These are phyloP conservation scores for Gossypium mustelinum DNA, from an alignment of 345 rosid genomes.

Conservation along the genomic window DNA sequence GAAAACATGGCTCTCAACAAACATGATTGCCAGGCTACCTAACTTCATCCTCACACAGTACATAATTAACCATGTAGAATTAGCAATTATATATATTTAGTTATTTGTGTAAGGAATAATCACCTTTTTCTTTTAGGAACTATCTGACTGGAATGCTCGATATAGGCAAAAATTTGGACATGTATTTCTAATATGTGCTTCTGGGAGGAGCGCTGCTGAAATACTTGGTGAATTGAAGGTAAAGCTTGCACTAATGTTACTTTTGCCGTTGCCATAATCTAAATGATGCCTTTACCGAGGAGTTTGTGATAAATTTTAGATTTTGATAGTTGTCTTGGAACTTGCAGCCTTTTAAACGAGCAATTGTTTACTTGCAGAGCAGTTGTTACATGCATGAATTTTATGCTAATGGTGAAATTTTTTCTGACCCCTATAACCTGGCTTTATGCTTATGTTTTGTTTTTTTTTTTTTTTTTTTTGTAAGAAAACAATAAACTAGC, in stretches of 20 bases:
- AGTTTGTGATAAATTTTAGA: not conserved
- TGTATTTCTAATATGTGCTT: slow-evolving; percentile 71
- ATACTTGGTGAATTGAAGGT: slow-evolving; percentile 82
- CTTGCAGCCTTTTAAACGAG: not conserved
- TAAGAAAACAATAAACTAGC: not conserved
- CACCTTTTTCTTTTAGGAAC: slow-evolving; percentile 41
- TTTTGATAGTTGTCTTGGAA: slow-evolving; percentile 4
- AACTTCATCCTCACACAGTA: not conserved
- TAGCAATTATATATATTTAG: not conserved
- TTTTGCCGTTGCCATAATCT: not conserved
- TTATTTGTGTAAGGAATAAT: not conserved
- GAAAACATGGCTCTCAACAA: not conserved
- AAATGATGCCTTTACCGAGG: not conserved
- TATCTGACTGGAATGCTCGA: slow-evolving; percentile 62
- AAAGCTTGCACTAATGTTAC: not conserved
- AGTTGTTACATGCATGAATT: not conserved
- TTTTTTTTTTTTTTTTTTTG: not conserved
- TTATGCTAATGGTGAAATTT: not conserved
- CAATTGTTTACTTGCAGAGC: not conserved
- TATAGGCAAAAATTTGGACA: slow-evolving; percentile 65
- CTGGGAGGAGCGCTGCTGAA: slow-evolving; percentile 69
- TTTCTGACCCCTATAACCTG: not conserved
- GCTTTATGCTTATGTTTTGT: not conserved
- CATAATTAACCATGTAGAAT: not conserved
- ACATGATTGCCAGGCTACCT: not conserved